Evolutionary conservation across 345 rosid species (phyloP), one percentile per base, ranked within the genome.

Genomic region (Pelargonium nanum): DNA sequence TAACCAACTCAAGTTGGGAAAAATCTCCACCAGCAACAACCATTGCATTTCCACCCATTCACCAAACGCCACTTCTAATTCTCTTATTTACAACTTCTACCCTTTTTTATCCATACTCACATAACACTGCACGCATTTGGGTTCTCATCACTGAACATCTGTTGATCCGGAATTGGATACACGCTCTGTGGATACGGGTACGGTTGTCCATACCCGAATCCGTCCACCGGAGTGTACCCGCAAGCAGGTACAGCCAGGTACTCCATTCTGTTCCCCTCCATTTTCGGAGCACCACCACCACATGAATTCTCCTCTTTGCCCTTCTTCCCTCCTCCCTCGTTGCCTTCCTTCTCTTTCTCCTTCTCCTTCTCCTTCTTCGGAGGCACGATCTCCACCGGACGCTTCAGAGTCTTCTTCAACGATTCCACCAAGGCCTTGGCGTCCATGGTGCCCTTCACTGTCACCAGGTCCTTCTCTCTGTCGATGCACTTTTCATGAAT

Each of bases 401-500:
- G 72, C 78, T 80, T 93, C 55, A 89, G 80, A 65, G 69, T 87
- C 34, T 75, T 78, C 79, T 69, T 76, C 63, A 93, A 30, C 26
- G 24, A 40, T 34, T 77, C 85, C 0, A 70, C 58, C 74, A 93
- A 58, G 23, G 71, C 77, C 60, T 87, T 80, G 1, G 72, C 78
- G 32, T 89, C 94, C 91, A 89, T 84, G 0, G 81, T 75, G 34
- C 97, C 99, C 1, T 66, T 93, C 25, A 89, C 90, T 13, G 81
- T 77, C 48, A 85, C 85, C 71, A 74, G 26, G 30, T 85, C 90
- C 70, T 83, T 93, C 66, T 65, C 79, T 65, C 58, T 70, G 68
- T 89, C 94, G 4, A 81, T n/a, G 17, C 66, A 19, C 40, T 69
- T 53, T 1, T 73, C 70, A 2, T 77, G 64, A 59, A 93, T 89